A percentile compares a stretch with the other conserved stretches of the same genome.
Evolutionary conservation across 371 early-diverging fungal species (phyloP).

Genomic region (Mortierella sp.): DNA sequence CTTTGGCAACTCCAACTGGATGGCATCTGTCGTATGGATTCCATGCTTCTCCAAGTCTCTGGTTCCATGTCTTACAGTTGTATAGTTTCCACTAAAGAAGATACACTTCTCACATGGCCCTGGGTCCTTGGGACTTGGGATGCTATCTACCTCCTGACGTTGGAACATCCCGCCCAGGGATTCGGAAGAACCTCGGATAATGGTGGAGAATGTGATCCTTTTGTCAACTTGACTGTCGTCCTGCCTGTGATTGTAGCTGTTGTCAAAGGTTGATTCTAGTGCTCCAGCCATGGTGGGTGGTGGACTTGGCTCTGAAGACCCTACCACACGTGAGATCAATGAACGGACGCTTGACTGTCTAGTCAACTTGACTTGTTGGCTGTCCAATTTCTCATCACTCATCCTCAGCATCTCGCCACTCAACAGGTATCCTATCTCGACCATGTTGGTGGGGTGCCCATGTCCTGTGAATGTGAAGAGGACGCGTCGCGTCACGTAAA

Average conservation of each 20-base stretch:
- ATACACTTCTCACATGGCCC: slow-evolving; percentile 23
- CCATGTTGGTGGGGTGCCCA: slow-evolving; percentile 35
- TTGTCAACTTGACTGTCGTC: no score
- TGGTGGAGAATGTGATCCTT: slow-evolving; percentile 6
- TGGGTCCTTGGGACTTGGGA: slow-evolving; percentile 25
- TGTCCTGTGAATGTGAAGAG: slow-evolving; percentile 20
- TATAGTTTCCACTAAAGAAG: slow-evolving; percentile 40
- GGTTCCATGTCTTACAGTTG: slow-evolving; percentile 30
- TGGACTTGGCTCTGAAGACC: no score
- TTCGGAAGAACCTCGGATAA: slow-evolving; percentile 22
- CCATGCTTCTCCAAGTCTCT: not conserved
- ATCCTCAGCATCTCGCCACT: slow-evolving; percentile 7
- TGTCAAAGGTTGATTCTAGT: no score
- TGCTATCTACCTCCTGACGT: slow-evolving; percentile 14
- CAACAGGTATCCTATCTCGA: slow-evolving; percentile 45
- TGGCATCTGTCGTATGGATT: slow-evolving; percentile 34
- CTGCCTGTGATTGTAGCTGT: no score
- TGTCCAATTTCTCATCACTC: slow-evolving; percentile 15
- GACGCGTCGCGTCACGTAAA: no score
- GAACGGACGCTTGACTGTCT: slow-evolving; percentile 28
- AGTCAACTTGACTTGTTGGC: not conserved
- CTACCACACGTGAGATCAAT: slow-evolving; percentile 6
- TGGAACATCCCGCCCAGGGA: slow-evolving; percentile 49
- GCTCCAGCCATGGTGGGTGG: not conserved
- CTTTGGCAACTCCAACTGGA: slow-evolving; percentile 45